These are phyloP conservation scores for Capillidium rhysosporum DNA, from an alignment of 371 early-diverging fungal genomes.

Conservation along the genomic window DNA sequence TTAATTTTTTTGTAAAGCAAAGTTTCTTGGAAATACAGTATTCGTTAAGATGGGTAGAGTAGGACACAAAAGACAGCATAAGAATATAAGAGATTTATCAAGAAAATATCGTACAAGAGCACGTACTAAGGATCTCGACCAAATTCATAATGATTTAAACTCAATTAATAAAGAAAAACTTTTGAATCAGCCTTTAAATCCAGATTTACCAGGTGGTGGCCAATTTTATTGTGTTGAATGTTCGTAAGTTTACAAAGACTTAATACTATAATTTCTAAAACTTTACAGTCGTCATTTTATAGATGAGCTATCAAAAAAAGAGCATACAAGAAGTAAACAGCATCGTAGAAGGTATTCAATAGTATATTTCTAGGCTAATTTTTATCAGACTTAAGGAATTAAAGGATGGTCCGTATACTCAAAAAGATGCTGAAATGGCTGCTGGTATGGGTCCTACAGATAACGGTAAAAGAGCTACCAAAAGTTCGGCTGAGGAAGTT, in stretches of 20 bases:
- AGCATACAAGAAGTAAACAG: constrained; percentile 5
- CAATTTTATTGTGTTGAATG: constrained; percentile 7
- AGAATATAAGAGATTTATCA: constrained; percentile 29
- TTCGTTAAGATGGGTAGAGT: constrained; percentile 8
- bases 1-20: no score
- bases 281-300: constrained; percentile 3
- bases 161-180: neutral
- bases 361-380: neutral
- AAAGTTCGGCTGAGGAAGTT: neutral
- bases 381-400: constrained; percentile 37
- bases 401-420: constrained; percentile 67
- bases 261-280: neutral
- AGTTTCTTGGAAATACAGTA: no score
- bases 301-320: neutral
- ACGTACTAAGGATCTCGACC: constrained; percentile 56
- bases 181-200: neutral
- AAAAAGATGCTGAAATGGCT: constrained; percentile 69
- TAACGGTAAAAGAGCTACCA: constrained; percentile 1
- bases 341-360: constrained; percentile 3
- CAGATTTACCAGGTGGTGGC: constrained; percentile 5
- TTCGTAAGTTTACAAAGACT: neutral
- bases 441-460: constrained; percentile 26
- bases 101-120: constrained; percentile 32
- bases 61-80: constrained; percentile 32
- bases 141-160: constrained; percentile 63